Base-by-base conservation (phyloP, 352 stramenopile genomes). In the Albugo candida region DNA sequence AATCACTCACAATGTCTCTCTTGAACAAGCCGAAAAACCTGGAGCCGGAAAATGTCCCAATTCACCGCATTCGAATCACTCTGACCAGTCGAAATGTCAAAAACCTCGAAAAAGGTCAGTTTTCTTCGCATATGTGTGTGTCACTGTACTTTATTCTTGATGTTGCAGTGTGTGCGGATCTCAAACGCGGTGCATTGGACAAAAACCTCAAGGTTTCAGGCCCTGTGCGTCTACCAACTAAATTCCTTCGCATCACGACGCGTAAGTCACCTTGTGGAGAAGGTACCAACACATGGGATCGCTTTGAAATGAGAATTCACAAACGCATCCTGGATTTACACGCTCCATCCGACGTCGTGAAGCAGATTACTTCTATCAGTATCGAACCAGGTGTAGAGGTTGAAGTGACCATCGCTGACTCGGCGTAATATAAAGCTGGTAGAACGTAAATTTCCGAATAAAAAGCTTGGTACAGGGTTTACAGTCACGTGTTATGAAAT, bases 231-330 rank as follows among this genome's bases (percentile, higher is more conserved):
- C 79, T 99, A 54, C 95, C 95, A 46, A 99, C 94, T 67, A 99
- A 98, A 84, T 94, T 95, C 60, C 81, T 99, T 46, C 85, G 76
- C 59, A 92, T 99, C 50, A 98, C 95, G 52, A 99, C 94, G 54
- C 93, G 95, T 62, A 99, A 99, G 88, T 97, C 95, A 61, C 95
- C 95, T 53, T 96, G 76, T 80, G 80, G 78, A 86, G 80, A 92
- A 58, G 95, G 95, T 95, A 99, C 95, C 82, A 98, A 98, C 83
- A 98, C 95, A 40, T 99, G 92, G 88, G 95, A 99, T 75, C 79
- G 92, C 55, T 98, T 98, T 71, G 93, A 99, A 72, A 98, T 99
- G 94, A 85, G 93, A 66, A 93, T 95, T 62, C 85, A 96, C 82
- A 99, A 99, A 89, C 89, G 95, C 61, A 95, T 99, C 66, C 97